Conservation (phyloP, 345 rosid genomes). For the Hypericum androsaemum region DNA sequence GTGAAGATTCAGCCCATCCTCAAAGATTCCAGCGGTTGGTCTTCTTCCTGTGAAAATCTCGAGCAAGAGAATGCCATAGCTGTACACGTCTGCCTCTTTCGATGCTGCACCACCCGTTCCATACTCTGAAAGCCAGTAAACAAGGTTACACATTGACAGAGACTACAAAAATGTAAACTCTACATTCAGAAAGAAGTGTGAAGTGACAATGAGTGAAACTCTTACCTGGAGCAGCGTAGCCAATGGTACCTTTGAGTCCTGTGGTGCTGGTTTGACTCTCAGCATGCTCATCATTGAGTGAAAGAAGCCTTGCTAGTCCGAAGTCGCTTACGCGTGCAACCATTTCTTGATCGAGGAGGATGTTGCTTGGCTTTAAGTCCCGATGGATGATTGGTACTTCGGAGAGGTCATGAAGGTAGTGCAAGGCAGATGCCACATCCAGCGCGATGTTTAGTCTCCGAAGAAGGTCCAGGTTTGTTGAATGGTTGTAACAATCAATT, state of each 20-base stretch:
- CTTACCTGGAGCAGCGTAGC: conserved; percentile 9
- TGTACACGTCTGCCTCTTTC: neutral
- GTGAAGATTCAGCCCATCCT: neutral
- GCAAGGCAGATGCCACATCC: conserved; percentile 11
- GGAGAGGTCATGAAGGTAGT: conserved; percentile 7
- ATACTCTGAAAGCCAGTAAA: conserved; percentile 1
- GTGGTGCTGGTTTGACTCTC: neutral
- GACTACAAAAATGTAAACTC: too few species aligned
- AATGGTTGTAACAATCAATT: neutral
- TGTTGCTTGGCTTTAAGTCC: conserved; percentile 9
- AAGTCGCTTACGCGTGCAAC: conserved; percentile 10
- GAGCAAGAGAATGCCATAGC: conserved; percentile 5
- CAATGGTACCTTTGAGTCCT: conserved; percentile 2
- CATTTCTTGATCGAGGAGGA: conserved; percentile 10
- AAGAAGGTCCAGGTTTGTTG: conserved; percentile 4
- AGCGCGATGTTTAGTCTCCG: conserved; percentile 6
- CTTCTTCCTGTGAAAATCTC: conserved; percentile 5
- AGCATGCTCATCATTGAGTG: neutral
- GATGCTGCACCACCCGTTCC: neutral
- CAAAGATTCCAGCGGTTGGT: neutral
- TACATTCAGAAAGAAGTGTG: too few species aligned
- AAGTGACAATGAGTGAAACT: too few species aligned
- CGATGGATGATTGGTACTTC: conserved; percentile 6
- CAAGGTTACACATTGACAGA: neutral
- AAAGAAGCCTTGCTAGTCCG: conserved; percentile 5